phyloP scores from a whole-genome alignment of 2,329 filamentous ascomycete genomes.

The Scedosporium dehoogii region DNA sequence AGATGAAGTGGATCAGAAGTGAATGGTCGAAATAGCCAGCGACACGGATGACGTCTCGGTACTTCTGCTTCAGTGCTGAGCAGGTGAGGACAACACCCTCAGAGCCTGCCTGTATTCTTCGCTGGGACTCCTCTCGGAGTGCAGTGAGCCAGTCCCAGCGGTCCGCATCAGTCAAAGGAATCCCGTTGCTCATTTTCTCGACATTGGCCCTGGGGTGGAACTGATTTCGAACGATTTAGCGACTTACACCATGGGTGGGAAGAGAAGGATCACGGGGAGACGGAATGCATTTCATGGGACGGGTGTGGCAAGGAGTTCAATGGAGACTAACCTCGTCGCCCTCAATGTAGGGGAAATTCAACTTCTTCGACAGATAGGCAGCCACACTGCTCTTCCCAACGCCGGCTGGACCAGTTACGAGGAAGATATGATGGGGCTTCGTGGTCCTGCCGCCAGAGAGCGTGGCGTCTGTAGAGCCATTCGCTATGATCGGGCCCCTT shows the following conservation, averaged over 20 bases:
- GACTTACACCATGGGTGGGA: slow-evolving; percentile 1
- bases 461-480: slow-evolving; percentile 7
- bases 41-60: slow-evolving; percentile 82
- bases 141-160: slow-evolving; percentile 94
- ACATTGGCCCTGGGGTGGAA: slow-evolving; percentile 72
- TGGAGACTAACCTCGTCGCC: slow-evolving; percentile 58
- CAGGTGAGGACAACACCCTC: slow-evolving; percentile 88
- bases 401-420: slow-evolving; percentile 69
- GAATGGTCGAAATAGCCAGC: slow-evolving; percentile 65
- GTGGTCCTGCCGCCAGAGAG: slow-evolving; percentile 10
- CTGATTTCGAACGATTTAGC: slow-evolving; percentile 24
- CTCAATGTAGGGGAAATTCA: slow-evolving; percentile 63
- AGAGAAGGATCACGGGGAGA: neutral
- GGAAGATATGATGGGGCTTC: slow-evolving; percentile 61
- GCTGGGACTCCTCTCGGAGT: slow-evolving; percentile 59
- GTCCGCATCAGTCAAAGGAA: slow-evolving; percentile 82
- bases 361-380: slow-evolving; percentile 48
- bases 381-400: slow-evolving; percentile 73
- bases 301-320: neutral
- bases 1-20: slow-evolving; percentile 85
- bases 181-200: slow-evolving; percentile 80
- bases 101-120: slow-evolving; percentile 43
- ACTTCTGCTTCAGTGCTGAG: slow-evolving; percentile 93
- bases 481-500: slow-evolving; percentile 13
- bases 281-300: no score